Conservation (phyloP, 257 asterid genomes). For the Solanum raphanifolium region DNA sequence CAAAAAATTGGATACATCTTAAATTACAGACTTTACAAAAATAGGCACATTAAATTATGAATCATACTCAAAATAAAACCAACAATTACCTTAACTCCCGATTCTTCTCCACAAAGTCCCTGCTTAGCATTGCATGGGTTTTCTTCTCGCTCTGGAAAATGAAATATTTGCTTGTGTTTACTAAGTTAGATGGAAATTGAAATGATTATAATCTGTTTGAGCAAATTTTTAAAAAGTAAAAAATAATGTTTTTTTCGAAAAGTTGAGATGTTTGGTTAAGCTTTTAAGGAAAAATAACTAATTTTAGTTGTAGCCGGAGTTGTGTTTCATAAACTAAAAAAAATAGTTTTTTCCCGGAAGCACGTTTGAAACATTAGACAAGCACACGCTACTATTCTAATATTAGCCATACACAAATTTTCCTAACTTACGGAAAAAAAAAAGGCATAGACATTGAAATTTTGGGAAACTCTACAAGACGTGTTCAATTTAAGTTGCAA, state of each 20-base stretch:
- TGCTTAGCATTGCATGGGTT: conserved; percentile 22
- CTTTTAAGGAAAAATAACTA: not conserved
- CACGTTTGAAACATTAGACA: not conserved
- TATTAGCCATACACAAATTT: not conserved
- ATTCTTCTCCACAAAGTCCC: conserved; percentile 33
- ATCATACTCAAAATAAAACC: not conserved
- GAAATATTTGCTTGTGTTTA: not conserved
- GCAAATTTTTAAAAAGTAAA: not conserved
- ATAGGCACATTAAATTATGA: not conserved
- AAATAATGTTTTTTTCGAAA: not conserved
- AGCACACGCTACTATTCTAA: not conserved
- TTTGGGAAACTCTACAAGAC: too few relatives aligned
- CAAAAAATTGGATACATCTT: not conserved
- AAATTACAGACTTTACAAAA: not conserved
- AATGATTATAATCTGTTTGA: not conserved
- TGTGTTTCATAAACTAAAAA: not conserved
- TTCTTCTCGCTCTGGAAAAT: conserved; percentile 15
- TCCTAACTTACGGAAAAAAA: not conserved
- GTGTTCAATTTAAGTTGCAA: too few relatives aligned
- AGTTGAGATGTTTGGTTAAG: not conserved
- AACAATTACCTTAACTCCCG: conserved; percentile 51
- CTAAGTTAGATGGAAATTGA: not conserved
- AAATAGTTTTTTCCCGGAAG: not conserved
- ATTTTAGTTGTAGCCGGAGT: not conserved
- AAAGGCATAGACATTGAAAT: too few relatives aligned